Percentiles rank a stretch among this genome's conserved stretches.
phyloP scores from a whole-genome alignment of 805 yeast genomes.

The Candida piceae region DNA sequence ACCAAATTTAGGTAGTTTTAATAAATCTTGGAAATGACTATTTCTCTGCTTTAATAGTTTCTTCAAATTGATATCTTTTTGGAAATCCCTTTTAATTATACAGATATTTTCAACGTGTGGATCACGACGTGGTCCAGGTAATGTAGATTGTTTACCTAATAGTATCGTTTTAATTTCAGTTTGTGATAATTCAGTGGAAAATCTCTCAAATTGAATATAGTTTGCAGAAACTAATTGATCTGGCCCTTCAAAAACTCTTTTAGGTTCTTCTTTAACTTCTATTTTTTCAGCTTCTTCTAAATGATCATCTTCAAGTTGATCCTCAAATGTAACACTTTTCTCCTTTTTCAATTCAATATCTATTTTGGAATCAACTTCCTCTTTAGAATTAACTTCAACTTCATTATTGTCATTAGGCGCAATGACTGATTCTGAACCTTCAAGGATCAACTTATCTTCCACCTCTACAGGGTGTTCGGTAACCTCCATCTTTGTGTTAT shows the following conservation, averaged over 20 bases:
- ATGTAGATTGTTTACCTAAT: slow-evolving; percentile 57
- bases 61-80: slow-evolving; percentile 22
- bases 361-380: not conserved
- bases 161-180: slow-evolving; percentile 35
- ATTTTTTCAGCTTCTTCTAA: slow-evolving; percentile 3
- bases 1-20: slow-evolving; percentile 60
- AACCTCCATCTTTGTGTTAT: not conserved
- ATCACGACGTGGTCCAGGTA: slow-evolving; percentile 49
- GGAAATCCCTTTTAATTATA: slow-evolving; percentile 25
- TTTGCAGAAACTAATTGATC: slow-evolving; percentile 54
- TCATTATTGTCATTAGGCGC: not conserved
- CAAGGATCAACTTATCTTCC: not conserved
- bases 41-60: slow-evolving; percentile 22
- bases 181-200: slow-evolving; percentile 27
- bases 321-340: slow-evolving; percentile 13
- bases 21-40: slow-evolving; percentile 36
- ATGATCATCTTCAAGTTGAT: slow-evolving; percentile 2
- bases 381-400: not conserved
- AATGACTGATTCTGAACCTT: not conserved
- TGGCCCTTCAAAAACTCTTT: slow-evolving; percentile 58
- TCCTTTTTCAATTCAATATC: slow-evolving; percentile 6
- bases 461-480: not conserved
- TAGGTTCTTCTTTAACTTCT: slow-evolving; percentile 1
- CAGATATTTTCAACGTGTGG: slow-evolving; percentile 43
- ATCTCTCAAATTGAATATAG: slow-evolving; percentile 48